Conservation (phyloP, 1,284 basidiomycete genomes). For the Heterobasidion annosum region DNA sequence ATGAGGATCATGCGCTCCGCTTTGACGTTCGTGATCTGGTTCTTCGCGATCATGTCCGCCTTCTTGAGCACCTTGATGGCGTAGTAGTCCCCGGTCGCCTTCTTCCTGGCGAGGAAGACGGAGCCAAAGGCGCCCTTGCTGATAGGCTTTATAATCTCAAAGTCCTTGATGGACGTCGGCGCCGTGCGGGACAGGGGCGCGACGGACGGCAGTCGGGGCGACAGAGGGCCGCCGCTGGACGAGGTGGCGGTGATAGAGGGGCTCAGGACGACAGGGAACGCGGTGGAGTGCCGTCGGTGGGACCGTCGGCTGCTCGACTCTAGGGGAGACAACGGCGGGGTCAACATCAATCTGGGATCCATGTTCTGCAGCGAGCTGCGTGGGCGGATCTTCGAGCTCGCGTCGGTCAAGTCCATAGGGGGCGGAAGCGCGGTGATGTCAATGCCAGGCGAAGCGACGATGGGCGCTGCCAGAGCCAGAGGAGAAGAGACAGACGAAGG, state of each 20-base stretch:
- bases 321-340: slow-evolving; percentile 69
- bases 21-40: slow-evolving; percentile 99
- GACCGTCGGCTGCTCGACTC: slow-evolving; percentile 43
- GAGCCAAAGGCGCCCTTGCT: slow-evolving; percentile 98
- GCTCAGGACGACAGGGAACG: slow-evolving; percentile 48
- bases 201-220: slow-evolving; percentile 17
- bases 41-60: slow-evolving; percentile 99
- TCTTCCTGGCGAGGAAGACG: slow-evolving; percentile 97
- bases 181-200: slow-evolving; percentile 80
- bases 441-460: slow-evolving; percentile 54
- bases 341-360: slow-evolving; percentile 34
- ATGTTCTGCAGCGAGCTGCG: slow-evolving; percentile 58
- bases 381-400: slow-evolving; percentile 27
- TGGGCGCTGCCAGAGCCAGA: slow-evolving; percentile 71
- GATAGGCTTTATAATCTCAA: slow-evolving; percentile 99
- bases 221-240: slow-evolving; percentile 32
- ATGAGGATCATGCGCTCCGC: slow-evolving; percentile 99
- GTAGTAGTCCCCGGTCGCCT: slow-evolving; percentile 95
- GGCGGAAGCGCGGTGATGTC: slow-evolving; percentile 41
- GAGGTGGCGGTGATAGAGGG: neutral
- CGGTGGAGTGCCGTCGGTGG: slow-evolving; percentile 64
- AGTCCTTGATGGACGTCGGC: slow-evolving; percentile 95
- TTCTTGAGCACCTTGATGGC: slow-evolving; percentile 99
- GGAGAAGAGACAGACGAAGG: slow-evolving; percentile 81
- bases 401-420: slow-evolving; percentile 54